These are phyloP conservation scores for Drechslerella dactyloides DNA, from an alignment of 2,329 filamentous ascomycete species.

Conservation along the genomic window DNA sequence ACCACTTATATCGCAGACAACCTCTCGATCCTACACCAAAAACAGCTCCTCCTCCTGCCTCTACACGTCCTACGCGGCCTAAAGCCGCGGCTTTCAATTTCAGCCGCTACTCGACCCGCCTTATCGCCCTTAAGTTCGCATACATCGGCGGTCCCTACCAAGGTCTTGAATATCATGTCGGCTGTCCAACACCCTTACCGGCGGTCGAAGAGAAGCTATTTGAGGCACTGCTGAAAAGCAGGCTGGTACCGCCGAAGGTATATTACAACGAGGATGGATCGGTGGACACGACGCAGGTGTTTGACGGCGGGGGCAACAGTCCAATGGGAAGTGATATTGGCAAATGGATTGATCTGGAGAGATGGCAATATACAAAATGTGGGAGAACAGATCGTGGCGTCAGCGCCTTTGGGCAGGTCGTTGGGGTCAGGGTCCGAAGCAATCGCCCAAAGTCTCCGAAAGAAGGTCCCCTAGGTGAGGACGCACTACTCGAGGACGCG, in stretches of 20 bases:
- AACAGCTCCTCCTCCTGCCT: background rate
- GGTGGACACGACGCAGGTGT: constrained; percentile 58
- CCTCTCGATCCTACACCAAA: constrained; percentile 12
- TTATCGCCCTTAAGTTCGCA: constrained; percentile 89
- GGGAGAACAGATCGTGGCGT: constrained; percentile 92
- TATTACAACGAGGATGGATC: constrained; percentile 50
- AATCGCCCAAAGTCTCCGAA: constrained; percentile 67
- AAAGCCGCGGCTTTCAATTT: constrained; percentile 68
- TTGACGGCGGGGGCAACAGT: constrained; percentile 58
- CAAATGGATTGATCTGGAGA: constrained; percentile 72
- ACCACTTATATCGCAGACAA: constrained; percentile 1
- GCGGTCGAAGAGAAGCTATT: constrained; percentile 93
- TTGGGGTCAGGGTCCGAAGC: constrained; percentile 82
- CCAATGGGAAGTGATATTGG: constrained; percentile 38
- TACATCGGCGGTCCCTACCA: constrained; percentile 92
- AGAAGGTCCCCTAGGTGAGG: constrained; percentile 28
- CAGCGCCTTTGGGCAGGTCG: constrained; percentile 94
- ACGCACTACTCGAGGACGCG: constrained; percentile 53
- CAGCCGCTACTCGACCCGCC: constrained; percentile 78
- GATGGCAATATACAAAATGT: constrained; percentile 91
- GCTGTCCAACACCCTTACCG: constrained; percentile 71
- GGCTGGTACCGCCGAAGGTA: constrained; percentile 72
- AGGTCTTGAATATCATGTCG: constrained; percentile 85
- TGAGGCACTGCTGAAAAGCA: constrained; percentile 82
- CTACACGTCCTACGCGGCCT: too few relatives aligned